phyloP scores from a whole-genome alignment of 495 filamentous ascomycete species.

The Gamarada debralockiae region DNA sequence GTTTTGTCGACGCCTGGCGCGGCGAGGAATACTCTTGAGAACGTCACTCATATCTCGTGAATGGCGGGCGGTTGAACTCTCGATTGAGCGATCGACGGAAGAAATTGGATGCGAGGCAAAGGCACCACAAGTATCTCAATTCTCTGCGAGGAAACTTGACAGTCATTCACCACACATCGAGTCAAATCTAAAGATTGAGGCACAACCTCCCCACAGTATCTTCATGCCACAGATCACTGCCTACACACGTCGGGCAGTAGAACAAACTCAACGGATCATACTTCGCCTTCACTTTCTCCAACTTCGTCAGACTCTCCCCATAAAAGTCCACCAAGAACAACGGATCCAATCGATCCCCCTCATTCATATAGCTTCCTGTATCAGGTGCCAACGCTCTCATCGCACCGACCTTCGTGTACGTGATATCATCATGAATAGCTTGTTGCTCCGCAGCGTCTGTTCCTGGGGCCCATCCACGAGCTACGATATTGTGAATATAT shows the following conservation, averaged over 20 bases:
- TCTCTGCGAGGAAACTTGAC: too few species aligned
- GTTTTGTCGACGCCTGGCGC: too few species aligned
- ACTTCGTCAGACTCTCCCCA: neutral
- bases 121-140: too few species aligned
- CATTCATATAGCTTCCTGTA: conserved; percentile 37
- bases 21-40: too few species aligned
- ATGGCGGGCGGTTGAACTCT: too few species aligned
- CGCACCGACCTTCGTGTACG: conserved; percentile 31
- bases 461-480: conserved; percentile 27
- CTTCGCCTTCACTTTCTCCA: neutral
- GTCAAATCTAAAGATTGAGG: neutral
- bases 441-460: conserved; percentile 21
- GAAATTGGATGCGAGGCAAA: too few species aligned
- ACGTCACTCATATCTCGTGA: too few species aligned
- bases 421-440: conserved; percentile 32
- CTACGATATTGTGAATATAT: conserved; percentile 36
- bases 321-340: neutral
- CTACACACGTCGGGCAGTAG: neutral
- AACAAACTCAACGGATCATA: neutral
- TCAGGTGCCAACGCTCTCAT: conserved; percentile 33
- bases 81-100: too few species aligned
- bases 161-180: too few species aligned
- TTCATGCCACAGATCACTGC: neutral
- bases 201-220: neutral
- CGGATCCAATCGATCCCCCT: conserved; percentile 15